These are phyloP conservation scores for Setaria viridis DNA, from an alignment of 202 grass and related monocot genomes.

Conservation along the genomic window DNA sequence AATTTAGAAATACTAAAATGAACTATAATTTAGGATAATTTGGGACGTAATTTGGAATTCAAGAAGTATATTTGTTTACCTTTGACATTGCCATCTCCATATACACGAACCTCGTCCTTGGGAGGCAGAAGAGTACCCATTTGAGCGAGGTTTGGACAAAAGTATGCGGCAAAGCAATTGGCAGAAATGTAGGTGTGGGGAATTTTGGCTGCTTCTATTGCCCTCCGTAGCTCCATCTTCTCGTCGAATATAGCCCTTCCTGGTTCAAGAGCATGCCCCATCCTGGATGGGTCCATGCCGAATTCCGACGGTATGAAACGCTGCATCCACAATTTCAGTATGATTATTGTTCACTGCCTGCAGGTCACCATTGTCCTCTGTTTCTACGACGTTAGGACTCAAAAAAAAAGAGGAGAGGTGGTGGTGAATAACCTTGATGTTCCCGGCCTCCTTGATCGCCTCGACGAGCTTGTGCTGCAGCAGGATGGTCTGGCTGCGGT, in stretches of 20 bases:
- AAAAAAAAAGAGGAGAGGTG: no score
- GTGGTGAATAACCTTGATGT: constrained; percentile 54
- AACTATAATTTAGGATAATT: no score
- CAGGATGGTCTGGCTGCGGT: neutral
- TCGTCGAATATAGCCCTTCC: constrained; percentile 46
- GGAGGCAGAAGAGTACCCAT: constrained; percentile 55
- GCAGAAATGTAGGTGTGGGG: constrained; percentile 69
- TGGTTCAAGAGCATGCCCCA: constrained; percentile 59
- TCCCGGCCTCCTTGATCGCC: constrained; percentile 69
- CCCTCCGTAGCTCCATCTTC: constrained; percentile 60
- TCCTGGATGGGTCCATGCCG: constrained; percentile 57
- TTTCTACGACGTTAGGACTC: neutral
- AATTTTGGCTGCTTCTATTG: constrained; percentile 57
- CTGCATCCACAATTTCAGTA: constrained; percentile 23
- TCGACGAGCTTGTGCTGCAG: constrained; percentile 64
- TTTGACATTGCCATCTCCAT: constrained; percentile 65
- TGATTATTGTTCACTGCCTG: no score
- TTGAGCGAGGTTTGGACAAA: constrained; percentile 52
- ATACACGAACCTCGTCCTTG: constrained; percentile 52
- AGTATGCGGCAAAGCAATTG: constrained; percentile 48
- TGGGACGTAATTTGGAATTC: no score
- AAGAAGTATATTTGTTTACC: constrained; percentile 24
- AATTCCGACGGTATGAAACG: constrained; percentile 74
- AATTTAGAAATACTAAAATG: no score
- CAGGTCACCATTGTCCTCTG: neutral